Conservation (phyloP, 2,329 filamentous ascomycete genomes). For the Zymoseptoria pseudotritici region DNA sequence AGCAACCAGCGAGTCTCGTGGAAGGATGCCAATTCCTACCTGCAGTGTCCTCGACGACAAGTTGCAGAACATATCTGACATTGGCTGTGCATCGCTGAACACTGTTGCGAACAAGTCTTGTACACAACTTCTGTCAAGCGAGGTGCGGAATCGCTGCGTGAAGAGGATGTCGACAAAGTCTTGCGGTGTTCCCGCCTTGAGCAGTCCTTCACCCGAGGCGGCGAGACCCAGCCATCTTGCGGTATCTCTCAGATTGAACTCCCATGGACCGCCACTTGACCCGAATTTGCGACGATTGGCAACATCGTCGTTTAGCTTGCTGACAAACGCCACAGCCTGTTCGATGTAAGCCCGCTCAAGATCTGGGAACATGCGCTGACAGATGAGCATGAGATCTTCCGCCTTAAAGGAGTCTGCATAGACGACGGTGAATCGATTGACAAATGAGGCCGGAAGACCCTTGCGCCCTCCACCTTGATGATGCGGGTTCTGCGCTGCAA, state of each 20-base stretch:
- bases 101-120: conserved; percentile 57
- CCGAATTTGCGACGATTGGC: conserved; percentile 49
- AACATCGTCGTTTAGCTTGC: conserved; percentile 66
- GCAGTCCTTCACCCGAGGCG: conserved; percentile 51
- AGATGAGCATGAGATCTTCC: conserved; percentile 76
- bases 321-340: conserved; percentile 72
- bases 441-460: conserved; percentile 88
- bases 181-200: conserved; percentile 52
- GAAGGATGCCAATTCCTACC: conserved; percentile 67
- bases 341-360: conserved; percentile 54
- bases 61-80: conserved; percentile 61
- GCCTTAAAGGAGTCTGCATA: conserved; percentile 86
- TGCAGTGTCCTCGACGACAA: conserved; percentile 61
- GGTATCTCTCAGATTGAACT: conserved; percentile 88
- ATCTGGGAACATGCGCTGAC: conserved; percentile 64
- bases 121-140: conserved; percentile 59
- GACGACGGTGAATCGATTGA: conserved; percentile 96
- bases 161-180: conserved; percentile 80
- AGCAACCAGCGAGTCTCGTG: conserved; percentile 42
- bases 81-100: conserved; percentile 45
- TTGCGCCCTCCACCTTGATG: conserved; percentile 95
- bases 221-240: conserved; percentile 77
- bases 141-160: conserved; percentile 74
- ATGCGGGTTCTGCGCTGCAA: conserved; percentile 95
- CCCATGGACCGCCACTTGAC: conserved; percentile 70